phyloP scores from a whole-genome alignment of 305 asterid genomes.

The Salvia sclarea region DNA sequence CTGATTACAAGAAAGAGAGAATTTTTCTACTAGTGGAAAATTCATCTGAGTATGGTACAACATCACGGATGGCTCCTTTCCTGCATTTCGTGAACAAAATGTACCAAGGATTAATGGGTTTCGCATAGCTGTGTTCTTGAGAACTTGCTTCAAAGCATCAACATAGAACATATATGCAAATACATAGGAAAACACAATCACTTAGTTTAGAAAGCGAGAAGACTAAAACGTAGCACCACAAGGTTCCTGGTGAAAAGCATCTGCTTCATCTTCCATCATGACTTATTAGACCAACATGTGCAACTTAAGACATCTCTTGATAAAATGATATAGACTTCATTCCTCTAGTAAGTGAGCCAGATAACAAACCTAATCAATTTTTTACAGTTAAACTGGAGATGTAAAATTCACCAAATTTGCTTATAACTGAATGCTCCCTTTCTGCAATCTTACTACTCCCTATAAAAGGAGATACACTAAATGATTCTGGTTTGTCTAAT shows the following conservation, averaged over 20 bases:
- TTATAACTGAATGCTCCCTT: conserved; percentile 6
- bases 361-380: conserved; percentile 33
- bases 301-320: conserved; percentile 1
- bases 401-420: conserved; percentile 5
- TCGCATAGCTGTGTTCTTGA: neutral
- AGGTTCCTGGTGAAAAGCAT: conserved; percentile 7
- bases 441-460: conserved; percentile 24
- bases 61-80: conserved; percentile 11
- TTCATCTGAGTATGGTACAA: conserved; percentile 1
- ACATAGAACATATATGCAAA: conserved; percentile 1
- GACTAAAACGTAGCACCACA: conserved; percentile 25
- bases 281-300: conserved; percentile 12
- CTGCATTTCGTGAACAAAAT: conserved; percentile 28
- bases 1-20: too few species aligned
- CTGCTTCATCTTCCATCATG: conserved; percentile 14
- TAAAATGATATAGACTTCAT: neutral
- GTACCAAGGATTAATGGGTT: conserved; percentile 19
- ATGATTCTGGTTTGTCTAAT: conserved; percentile 21
- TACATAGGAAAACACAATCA: neutral
- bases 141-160: neutral
- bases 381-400: conserved; percentile 20
- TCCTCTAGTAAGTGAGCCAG: neutral
- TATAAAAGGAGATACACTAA: conserved; percentile 9
- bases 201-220: neutral
- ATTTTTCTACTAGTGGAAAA: conserved; percentile 30